Conservation (phyloP, 2,329 filamentous ascomycete genomes). For the Dichotomopilus funicola region DNA sequence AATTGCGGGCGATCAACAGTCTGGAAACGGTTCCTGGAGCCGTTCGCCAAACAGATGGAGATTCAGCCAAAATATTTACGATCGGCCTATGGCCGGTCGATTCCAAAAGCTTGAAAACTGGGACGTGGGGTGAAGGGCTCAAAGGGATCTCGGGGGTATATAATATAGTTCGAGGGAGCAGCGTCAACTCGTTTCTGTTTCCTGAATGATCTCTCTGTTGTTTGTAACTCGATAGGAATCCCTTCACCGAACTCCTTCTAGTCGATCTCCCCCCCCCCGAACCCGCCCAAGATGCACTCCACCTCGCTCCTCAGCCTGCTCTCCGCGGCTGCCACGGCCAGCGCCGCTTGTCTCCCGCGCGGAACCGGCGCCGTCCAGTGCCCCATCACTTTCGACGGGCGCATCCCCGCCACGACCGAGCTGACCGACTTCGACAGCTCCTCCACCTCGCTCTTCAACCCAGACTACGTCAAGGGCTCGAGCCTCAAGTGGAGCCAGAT, state of each 20-base stretch:
- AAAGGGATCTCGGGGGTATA: neutral
- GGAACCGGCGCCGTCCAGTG: constrained; percentile 24
- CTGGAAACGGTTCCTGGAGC: constrained; percentile 15
- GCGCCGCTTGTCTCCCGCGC: neutral
- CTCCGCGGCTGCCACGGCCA: constrained; percentile 8
- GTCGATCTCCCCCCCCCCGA: no score
- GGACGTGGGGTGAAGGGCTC: neutral
- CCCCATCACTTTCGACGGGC: constrained; percentile 34
- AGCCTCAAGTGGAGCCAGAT: constrained; percentile 33
- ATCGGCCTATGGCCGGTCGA: constrained; percentile 5
- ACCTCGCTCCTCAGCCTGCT: constrained; percentile 19
- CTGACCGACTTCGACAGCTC: constrained; percentile 29
- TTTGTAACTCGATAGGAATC: neutral
- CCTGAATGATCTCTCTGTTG: no score
- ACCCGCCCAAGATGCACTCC: constrained; percentile 14
- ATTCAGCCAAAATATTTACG: constrained; percentile 17
- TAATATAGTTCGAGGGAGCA: no score
- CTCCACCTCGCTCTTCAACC: constrained; percentile 30
- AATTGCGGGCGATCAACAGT: constrained; percentile 2
- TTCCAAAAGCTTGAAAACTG: neutral
- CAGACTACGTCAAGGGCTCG: constrained; percentile 33
- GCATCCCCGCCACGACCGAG: constrained; percentile 24
- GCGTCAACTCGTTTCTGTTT: no score
- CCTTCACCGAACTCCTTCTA: neutral
- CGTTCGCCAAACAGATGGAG: constrained; percentile 16